phyloP scores from a whole-genome alignment of 2,329 filamentous ascomycete species.

The Lasiodiplodia citricola region DNA sequence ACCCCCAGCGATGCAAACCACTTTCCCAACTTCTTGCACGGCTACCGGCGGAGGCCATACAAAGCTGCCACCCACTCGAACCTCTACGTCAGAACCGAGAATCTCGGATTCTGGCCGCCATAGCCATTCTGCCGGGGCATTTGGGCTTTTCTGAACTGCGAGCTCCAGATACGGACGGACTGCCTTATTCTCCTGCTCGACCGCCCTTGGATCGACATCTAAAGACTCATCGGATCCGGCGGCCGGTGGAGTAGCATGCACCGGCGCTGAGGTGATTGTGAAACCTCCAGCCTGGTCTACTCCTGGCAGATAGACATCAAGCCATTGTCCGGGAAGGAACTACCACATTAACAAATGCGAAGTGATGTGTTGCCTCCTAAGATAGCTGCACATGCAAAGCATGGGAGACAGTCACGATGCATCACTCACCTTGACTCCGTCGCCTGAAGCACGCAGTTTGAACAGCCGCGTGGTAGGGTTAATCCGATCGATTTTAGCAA shows the following conservation, averaged over 20 bases:
- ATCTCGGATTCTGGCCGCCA: slow-evolving; percentile 66
- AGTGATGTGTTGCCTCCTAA: not conserved
- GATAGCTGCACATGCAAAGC: not conserved
- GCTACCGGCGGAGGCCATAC: slow-evolving; percentile 69
- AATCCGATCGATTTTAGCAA: slow-evolving; percentile 66
- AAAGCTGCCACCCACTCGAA: slow-evolving; percentile 82
- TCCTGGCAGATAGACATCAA: slow-evolving; percentile 78
- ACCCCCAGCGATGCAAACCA: slow-evolving; percentile 80
- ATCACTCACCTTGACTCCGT: slow-evolving; percentile 54
- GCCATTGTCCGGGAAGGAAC: slow-evolving; percentile 86
- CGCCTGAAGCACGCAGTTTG: slow-evolving; percentile 61
- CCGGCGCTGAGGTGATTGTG: slow-evolving; percentile 79
- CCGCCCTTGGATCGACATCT: slow-evolving; percentile 25
- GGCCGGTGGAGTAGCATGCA: slow-evolving; percentile 34
- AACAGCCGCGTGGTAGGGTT: slow-evolving; percentile 73
- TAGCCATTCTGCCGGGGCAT: slow-evolving; percentile 77
- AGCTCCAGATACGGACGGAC: slow-evolving; percentile 69
- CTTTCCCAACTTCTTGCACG: slow-evolving; percentile 54
- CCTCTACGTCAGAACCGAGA: slow-evolving; percentile 61
- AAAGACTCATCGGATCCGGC: slow-evolving; percentile 31
- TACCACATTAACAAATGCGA: slow-evolving; percentile 39
- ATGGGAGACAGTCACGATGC: not conserved
- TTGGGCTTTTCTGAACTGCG: slow-evolving; percentile 76
- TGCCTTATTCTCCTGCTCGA: not conserved
- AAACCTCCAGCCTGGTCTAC: slow-evolving; percentile 79